Evolutionary conservation across 2,329 filamentous ascomycete genomes (phyloP).

Genomic region (Lasiodiplodia gonubiensis): DNA sequence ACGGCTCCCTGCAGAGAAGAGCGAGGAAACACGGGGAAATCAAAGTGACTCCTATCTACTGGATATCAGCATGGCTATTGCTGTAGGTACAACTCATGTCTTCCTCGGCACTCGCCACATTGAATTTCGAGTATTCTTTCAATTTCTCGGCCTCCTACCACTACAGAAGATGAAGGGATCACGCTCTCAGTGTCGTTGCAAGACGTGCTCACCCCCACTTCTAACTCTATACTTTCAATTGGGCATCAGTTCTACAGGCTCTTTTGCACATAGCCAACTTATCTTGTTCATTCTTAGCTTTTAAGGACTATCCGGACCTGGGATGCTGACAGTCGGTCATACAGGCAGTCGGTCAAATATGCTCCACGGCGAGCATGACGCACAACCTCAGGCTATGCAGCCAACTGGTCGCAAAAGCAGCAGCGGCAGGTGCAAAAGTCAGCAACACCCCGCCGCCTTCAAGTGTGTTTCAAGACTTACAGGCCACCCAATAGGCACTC

Average conservation of each 20-base stretch:
- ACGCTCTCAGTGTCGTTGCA: not conserved
- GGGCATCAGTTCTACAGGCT: not conserved
- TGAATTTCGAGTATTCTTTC: not conserved
- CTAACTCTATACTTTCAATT: not conserved
- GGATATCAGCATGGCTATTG: conserved; percentile 10
- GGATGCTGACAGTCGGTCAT: not conserved
- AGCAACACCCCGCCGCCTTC: not conserved
- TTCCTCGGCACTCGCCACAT: not conserved
- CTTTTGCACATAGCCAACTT: not conserved
- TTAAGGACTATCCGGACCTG: not conserved
- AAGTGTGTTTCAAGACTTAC: not conserved
- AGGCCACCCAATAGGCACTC: conserved; percentile 61
- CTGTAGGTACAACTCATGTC: not conserved
- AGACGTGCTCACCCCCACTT: not conserved
- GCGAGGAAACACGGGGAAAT: not conserved
- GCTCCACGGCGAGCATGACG: conserved; percentile 77
- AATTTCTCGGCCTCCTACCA: not conserved
- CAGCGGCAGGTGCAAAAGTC: conserved; percentile 78
- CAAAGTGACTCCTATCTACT: too few relatives aligned
- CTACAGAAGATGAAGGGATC: not conserved
- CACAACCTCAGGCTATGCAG: conserved; percentile 83
- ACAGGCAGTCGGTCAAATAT: conserved; percentile 87
- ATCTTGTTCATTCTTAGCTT: not conserved
- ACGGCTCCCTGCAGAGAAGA: not conserved
- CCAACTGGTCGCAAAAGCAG: conserved; percentile 72